Evolutionary conservation across 768 basidiomycete species (phyloP), one percentile per base, ranked within the genome.

Genomic region (Naganishia onofrii): DNA sequence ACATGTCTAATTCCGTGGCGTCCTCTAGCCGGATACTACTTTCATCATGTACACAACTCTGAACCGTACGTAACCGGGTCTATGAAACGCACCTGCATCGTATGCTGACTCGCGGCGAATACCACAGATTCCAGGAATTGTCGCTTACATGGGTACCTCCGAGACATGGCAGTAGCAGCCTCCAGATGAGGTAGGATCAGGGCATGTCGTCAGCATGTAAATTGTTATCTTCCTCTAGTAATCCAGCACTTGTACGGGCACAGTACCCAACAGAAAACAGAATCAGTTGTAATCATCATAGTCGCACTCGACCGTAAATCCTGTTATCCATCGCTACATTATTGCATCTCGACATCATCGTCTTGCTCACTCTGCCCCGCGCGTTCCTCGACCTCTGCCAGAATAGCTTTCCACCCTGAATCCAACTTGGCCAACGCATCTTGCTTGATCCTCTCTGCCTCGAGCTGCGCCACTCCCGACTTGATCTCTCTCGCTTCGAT

Each of bases 21-120:
- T 5, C 87, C 87, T 31, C 91, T 92, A 90, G 89, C 86, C 73
- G 91, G 93, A 44, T 94, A 91, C 83, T 95, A 94, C 81, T 94
- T 91, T 82, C 80, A 81, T 73, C 92, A 93, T 81, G 57, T 58
- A 21, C 89, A 89, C 84, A 90, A 92, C 79, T 93, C 91, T 67
- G 91, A 92, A 77, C 91, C 91, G 91, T 93, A 77, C 83, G 90
- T 87, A 32, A n/a, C 19, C 17, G n/a, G 23, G 1, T n/a, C 53
- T 76, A 31, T 66, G 71, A 51, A 44, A 67, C 68, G 31, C 46
- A 8, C 31, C 34, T 12, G 36, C 12, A 38, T 38, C 54, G 26
- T 48, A 72, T 55, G 9, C 34, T 42, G 28, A 46, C 60, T 60
- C n/a, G 26, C 21, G n/a, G 31, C 15, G 46, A 65, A 53, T 67